phyloP scores from a whole-genome alignment of 805 yeast genomes.

The Schwanniomyces vanrijiae region DNA sequence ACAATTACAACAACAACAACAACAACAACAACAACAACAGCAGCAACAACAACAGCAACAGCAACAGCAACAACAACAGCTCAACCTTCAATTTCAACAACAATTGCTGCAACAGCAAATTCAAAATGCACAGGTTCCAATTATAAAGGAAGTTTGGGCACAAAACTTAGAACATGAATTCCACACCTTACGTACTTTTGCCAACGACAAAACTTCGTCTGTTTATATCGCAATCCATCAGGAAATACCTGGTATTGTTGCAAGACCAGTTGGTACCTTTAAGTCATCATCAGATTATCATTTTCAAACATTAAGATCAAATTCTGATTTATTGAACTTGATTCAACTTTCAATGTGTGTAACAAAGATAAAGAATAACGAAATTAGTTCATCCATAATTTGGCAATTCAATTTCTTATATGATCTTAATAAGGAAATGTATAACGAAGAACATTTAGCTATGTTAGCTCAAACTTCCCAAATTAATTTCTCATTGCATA shows the following conservation, averaged over 20 bases:
- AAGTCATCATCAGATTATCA: constrained; percentile 89
- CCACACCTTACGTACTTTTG: constrained; percentile 56
- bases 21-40: constrained; percentile 20
- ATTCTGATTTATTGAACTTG: constrained; percentile 81
- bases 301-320: constrained; percentile 90
- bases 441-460: constrained; percentile 79
- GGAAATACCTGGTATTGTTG: constrained; percentile 94
- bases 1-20: constrained; percentile 25
- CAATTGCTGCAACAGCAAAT: constrained; percentile 9
- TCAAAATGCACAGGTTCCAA: constrained; percentile 40
- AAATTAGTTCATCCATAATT: constrained; percentile 72
- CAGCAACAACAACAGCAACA: constrained; percentile 23
- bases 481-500: constrained; percentile 74
- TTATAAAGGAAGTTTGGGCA: constrained; percentile 72
- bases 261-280: constrained; percentile 93
- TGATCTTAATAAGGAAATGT: constrained; percentile 78
- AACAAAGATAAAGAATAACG: constrained; percentile 35
- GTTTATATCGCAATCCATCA: constrained; percentile 73
- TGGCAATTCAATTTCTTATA: constrained; percentile 96
- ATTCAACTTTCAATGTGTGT: constrained; percentile 65
- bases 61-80: constrained; percentile 16
- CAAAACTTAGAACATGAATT: constrained; percentile 69
- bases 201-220: constrained; percentile 46
- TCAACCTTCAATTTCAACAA: constrained; percentile 14
- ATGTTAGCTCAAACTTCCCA: constrained; percentile 76